Percentiles rank a stretch among this genome's conserved stretches.
Conservation (phyloP, 1,284 basidiomycete genomes). For the Chiua sp. region DNA sequence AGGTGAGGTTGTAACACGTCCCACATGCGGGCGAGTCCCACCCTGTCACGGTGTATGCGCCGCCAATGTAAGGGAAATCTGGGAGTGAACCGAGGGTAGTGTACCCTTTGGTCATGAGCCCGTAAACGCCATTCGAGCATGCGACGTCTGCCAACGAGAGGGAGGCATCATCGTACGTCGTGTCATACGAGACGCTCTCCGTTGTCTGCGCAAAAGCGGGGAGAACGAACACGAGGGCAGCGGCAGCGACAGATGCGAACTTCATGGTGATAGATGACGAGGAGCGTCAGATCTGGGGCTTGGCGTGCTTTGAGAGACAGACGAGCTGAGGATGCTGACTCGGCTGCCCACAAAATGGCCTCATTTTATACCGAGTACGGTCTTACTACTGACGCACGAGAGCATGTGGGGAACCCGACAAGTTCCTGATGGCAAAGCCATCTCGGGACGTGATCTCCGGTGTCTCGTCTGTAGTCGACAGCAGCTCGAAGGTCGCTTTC, state of each 20-base stretch:
- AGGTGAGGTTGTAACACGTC: conserved; percentile 40
- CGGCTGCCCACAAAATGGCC: neutral
- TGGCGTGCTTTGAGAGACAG: neutral
- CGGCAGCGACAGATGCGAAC: conserved; percentile 15
- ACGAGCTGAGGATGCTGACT: neutral
- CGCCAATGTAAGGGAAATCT: conserved; percentile 57
- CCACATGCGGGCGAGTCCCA: conserved; percentile 41
- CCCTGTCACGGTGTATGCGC: conserved; percentile 41
- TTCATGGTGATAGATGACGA: conserved; percentile 24
- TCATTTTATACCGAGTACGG: conserved; percentile 19
- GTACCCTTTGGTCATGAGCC: conserved; percentile 48
- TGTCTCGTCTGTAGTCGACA: neutral
- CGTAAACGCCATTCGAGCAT: conserved; percentile 53
- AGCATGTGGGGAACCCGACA: neutral
- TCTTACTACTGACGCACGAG: neutral
- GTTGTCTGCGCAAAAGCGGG: conserved; percentile 18
- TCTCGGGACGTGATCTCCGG: neutral
- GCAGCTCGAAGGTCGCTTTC: conserved; percentile 12
- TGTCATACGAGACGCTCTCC: conserved; percentile 35
- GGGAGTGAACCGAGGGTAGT: conserved; percentile 53
- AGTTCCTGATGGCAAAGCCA: neutral
- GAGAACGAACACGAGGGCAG: conserved; percentile 19
- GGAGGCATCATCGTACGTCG: conserved; percentile 44
- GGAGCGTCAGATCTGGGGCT: neutral
- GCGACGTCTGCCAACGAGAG: conserved; percentile 44